Percentiles rank a stretch among this genome's conserved stretches.
Conservation (phyloP, 495 filamentous ascomycete species). For the Penicillium goetzii region DNA sequence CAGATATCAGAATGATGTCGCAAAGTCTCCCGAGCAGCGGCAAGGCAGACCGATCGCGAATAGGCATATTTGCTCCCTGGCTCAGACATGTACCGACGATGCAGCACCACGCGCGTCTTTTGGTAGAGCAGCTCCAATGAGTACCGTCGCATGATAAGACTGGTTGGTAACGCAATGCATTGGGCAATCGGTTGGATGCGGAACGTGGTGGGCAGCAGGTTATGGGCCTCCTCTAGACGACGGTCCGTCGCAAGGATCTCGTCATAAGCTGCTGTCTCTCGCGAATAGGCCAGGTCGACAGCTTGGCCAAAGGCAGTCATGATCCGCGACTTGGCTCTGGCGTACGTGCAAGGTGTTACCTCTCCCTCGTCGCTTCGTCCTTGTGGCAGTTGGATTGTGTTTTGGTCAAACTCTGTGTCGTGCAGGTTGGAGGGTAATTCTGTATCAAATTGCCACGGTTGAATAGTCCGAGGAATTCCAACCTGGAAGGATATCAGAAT, state of each 20-base stretch:
- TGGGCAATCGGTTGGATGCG: slow-evolving; percentile 71
- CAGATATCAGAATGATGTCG: slow-evolving; percentile 76
- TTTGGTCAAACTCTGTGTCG: slow-evolving; percentile 49
- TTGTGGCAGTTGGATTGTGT: slow-evolving; percentile 40
- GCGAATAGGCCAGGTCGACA: slow-evolving; percentile 48
- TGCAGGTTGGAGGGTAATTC: slow-evolving; percentile 45
- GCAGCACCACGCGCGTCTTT: slow-evolving; percentile 80
- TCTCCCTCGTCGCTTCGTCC: slow-evolving; percentile 41
- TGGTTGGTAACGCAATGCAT: slow-evolving; percentile 72
- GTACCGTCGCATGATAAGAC: slow-evolving; percentile 80
- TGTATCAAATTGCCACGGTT: slow-evolving; percentile 49
- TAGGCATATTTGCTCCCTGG: slow-evolving; percentile 75
- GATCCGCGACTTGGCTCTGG: slow-evolving; percentile 44
- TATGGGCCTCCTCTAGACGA: slow-evolving; percentile 68
- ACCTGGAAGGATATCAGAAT: slow-evolving; percentile 49
- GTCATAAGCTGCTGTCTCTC: slow-evolving; percentile 65
- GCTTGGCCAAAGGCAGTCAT: slow-evolving; percentile 51
- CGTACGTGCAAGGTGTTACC: slow-evolving; percentile 41
- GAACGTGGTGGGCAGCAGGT: slow-evolving; percentile 69
- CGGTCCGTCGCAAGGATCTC: slow-evolving; percentile 77
- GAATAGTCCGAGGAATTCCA: slow-evolving; percentile 49
- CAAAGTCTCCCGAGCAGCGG: slow-evolving; percentile 76
- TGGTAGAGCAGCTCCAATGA: slow-evolving; percentile 81
- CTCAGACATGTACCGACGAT: slow-evolving; percentile 78
- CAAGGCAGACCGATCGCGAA: slow-evolving; percentile 80